Evolutionary conservation across 2,329 filamentous ascomycete species (phyloP).

Genomic region (Sphaceloma murrayae): DNA sequence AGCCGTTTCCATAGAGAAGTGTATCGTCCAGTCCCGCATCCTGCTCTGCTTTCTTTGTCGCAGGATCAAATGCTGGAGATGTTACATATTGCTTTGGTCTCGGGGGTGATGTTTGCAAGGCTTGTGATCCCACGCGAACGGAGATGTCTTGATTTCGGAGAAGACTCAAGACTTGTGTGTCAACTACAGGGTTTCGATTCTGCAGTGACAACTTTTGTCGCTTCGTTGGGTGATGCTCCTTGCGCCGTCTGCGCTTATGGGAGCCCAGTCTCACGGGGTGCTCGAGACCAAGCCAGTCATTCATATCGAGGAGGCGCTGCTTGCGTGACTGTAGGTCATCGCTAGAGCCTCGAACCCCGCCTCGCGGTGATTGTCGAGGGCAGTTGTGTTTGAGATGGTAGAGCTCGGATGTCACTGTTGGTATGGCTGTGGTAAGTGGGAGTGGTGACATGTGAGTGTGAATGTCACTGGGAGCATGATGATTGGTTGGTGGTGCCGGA

Average conservation of each 20-base stretch:
- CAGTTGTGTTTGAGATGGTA: background rate
- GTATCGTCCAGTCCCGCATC: too few relatives aligned
- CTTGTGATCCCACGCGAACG: slow-evolving; percentile 5
- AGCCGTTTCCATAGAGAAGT: too few relatives aligned
- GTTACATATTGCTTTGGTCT: background rate
- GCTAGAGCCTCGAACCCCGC: too few relatives aligned
- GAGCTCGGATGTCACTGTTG: background rate
- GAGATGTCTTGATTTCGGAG: background rate
- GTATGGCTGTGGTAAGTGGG: background rate
- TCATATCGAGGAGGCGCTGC: background rate
- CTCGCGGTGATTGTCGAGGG: too few relatives aligned
- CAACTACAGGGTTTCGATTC: background rate
- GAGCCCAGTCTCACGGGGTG: background rate
- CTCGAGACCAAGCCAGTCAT: slow-evolving; percentile 4
- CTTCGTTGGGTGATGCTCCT: background rate
- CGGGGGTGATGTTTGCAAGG: background rate
- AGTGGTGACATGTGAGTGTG: too few relatives aligned
- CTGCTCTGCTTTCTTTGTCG: background rate
- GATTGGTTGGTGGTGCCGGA: background rate
- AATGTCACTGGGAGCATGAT: too few relatives aligned
- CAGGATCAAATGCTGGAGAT: background rate
- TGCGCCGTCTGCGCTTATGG: background rate
- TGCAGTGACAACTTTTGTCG: background rate
- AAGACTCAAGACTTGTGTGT: background rate
- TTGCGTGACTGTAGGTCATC: background rate